Percentiles rank a stretch among this genome's conserved stretches.
These are phyloP conservation scores for Colletotrichum higginsianum DNA, from an alignment of 2,329 filamentous ascomycete genomes.

Conservation along the genomic window DNA sequence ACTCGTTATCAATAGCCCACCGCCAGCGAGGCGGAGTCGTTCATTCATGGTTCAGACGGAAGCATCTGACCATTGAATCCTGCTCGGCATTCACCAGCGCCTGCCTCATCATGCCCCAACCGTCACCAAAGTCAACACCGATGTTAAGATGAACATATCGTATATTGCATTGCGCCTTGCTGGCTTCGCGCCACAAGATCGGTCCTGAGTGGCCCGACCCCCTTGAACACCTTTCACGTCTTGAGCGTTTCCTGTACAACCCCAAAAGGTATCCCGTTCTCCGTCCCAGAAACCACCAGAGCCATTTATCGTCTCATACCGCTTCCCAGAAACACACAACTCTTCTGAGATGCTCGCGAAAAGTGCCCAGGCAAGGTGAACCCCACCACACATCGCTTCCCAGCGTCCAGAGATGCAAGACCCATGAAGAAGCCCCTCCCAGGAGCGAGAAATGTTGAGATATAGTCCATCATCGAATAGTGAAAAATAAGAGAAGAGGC, in stretches of 20 bases:
- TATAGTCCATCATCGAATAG: conserved; percentile 37
- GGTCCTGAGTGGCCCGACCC: conserved; percentile 6
- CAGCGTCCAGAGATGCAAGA: conserved; percentile 28
- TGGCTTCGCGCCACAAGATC: conserved; percentile 41
- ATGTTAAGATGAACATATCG: conserved; percentile 47
- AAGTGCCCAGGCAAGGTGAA: conserved; percentile 40
- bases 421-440: conserved; percentile 14
- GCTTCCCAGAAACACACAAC: conserved; percentile 38
- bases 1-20: background rate
- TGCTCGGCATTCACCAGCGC: background rate
- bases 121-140: background rate
- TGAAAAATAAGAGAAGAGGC: conserved; percentile 38
- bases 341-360: conserved; percentile 40
- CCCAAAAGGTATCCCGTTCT: conserved; percentile 40
- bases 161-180: conserved; percentile 56
- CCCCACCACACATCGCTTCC: conserved; percentile 22
- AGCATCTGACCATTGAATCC: background rate
- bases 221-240: conserved; percentile 42
- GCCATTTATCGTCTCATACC: conserved; percentile 43
- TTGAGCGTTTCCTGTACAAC: conserved; percentile 43
- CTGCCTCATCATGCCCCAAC: background rate
- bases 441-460: conserved; percentile 19
- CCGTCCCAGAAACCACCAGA: conserved; percentile 36
- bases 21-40: background rate
- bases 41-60: background rate